Evolutionary conservation across 2,329 filamentous ascomycete genomes (phyloP).

Genomic region (Cladosporium cucumerinum): DNA sequence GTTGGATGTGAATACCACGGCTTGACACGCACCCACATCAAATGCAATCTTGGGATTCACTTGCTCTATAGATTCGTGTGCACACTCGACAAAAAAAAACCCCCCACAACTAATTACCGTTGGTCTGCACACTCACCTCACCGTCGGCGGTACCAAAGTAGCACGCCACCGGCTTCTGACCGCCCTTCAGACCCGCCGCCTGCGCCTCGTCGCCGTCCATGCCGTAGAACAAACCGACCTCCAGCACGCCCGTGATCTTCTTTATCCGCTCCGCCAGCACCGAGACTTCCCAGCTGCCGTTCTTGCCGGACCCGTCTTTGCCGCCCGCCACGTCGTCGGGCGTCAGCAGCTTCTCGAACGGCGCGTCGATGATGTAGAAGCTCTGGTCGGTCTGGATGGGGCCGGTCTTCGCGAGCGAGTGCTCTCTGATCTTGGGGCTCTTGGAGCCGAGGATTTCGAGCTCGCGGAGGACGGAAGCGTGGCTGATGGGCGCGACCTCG

Average conservation of each 20-base stretch:
- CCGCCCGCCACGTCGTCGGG: constrained; percentile 50
- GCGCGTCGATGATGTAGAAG: constrained; percentile 89
- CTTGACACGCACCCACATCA: background rate
- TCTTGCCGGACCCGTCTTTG: constrained; percentile 36
- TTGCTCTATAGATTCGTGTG: background rate
- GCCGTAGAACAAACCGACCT: constrained; percentile 87
- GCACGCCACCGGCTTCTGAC: constrained; percentile 86
- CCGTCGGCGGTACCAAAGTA: constrained; percentile 86
- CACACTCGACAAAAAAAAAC: too few relatives aligned
- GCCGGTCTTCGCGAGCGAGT: constrained; percentile 72
- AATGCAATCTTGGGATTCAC: background rate
- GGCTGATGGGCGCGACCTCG: constrained; percentile 84
- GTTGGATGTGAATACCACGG: background rate
- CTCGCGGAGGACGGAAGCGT: constrained; percentile 69
- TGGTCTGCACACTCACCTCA: constrained; percentile 37
- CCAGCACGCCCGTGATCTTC: constrained; percentile 78
- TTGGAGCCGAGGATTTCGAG: constrained; percentile 70
- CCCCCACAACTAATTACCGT: background rate
- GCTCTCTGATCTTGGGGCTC: constrained; percentile 67
- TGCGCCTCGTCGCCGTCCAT: constrained; percentile 68
- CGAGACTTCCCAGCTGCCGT: constrained; percentile 77
- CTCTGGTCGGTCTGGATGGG: constrained; percentile 82
- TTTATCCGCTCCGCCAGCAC: constrained; percentile 72
- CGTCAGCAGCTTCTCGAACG: constrained; percentile 71
- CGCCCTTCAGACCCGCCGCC: constrained; percentile 60